Conservation (phyloP, 768 basidiomycete species). For the Xerocomus brunneocitrinus region DNA sequence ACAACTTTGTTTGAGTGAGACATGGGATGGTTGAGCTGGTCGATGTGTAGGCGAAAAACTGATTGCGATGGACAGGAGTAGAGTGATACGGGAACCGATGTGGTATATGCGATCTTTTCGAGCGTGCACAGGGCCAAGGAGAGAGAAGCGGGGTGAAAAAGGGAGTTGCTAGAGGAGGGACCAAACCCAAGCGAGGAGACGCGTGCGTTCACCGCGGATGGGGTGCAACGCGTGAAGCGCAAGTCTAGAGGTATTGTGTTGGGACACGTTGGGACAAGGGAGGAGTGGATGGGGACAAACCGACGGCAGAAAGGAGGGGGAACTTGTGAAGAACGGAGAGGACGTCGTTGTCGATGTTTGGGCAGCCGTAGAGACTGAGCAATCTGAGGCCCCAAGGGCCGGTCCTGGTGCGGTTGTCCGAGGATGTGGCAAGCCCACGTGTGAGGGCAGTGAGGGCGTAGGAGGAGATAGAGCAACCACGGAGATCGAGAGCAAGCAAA, state of each 20-base stretch:
- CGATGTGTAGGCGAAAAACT: slow-evolving; percentile 27
- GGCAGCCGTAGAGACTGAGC: slow-evolving; percentile 52
- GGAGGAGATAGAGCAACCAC: slow-evolving; percentile 46
- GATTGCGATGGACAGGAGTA: slow-evolving; percentile 26
- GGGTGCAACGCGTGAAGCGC: slow-evolving; percentile 44
- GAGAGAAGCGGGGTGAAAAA: slow-evolving; percentile 44
- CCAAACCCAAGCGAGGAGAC: slow-evolving; percentile 24
- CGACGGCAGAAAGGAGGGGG: slow-evolving; percentile 57
- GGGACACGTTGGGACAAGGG: slow-evolving; percentile 1
- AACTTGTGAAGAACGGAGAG: slow-evolving; percentile 43
- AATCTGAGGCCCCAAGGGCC: slow-evolving; percentile 61
- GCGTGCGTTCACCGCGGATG: slow-evolving; percentile 11
- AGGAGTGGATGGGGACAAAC: slow-evolving; percentile 34
- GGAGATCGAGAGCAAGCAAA: slow-evolving; percentile 62
- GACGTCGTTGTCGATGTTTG: slow-evolving; percentile 41
- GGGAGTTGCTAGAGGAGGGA: slow-evolving; percentile 23
- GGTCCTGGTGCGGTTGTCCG: slow-evolving; percentile 20
- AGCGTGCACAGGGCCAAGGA: slow-evolving; percentile 32
- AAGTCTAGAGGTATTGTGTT: slow-evolving; percentile 36
- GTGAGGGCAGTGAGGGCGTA: slow-evolving; percentile 52
- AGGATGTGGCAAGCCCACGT: slow-evolving; percentile 35
- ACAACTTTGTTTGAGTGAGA: slow-evolving; percentile 1
- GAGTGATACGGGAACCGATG: slow-evolving; percentile 17
- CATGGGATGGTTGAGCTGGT: slow-evolving; percentile 8
- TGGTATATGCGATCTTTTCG: slow-evolving; percentile 17